phyloP scores from a whole-genome alignment of 148 eudicot genomes.

The Rhododendron mucronatum region DNA sequence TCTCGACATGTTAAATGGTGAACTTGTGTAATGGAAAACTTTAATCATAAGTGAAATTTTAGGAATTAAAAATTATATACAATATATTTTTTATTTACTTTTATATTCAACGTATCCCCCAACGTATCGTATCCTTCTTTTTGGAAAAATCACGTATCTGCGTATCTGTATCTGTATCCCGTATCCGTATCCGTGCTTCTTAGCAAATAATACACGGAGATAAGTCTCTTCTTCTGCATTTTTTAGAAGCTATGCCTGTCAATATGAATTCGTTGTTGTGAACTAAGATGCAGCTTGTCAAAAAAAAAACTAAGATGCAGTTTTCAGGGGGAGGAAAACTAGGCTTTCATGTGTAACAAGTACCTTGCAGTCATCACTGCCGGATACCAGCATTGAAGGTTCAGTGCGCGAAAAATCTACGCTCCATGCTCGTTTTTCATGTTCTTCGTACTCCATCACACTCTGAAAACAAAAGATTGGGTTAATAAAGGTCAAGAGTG shows the following conservation, averaged over 20 bases:
- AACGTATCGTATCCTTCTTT: too few species aligned
- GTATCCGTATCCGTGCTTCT: too few species aligned
- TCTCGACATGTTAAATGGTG: too few species aligned
- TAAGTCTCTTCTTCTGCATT: background rate
- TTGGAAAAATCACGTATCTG: too few species aligned
- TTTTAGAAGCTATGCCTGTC: background rate
- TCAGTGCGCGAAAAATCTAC: conserved; percentile 71
- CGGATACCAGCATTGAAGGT: conserved; percentile 81
- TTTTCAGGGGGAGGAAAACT: background rate
- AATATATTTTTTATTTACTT: too few species aligned
- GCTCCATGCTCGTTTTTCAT: conserved; percentile 79
- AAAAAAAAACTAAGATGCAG: background rate
- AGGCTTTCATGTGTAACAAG: background rate
- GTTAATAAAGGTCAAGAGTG: conserved; percentile 4
- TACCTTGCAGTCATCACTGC: conserved; percentile 83
- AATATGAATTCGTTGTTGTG: background rate
- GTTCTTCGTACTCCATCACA: conserved; percentile 77
- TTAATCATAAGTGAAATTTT: too few species aligned
- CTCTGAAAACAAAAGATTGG: conserved; percentile 33
- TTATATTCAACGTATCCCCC: too few species aligned
- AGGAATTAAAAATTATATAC: too few species aligned
- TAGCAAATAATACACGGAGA: background rate
- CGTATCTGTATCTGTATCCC: too few species aligned
- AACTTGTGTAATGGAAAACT: too few species aligned
- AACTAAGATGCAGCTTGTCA: background rate